Base-by-base conservation (phyloP, 192 early-diverging fungal species). In the Coemansia sp. region DNA sequence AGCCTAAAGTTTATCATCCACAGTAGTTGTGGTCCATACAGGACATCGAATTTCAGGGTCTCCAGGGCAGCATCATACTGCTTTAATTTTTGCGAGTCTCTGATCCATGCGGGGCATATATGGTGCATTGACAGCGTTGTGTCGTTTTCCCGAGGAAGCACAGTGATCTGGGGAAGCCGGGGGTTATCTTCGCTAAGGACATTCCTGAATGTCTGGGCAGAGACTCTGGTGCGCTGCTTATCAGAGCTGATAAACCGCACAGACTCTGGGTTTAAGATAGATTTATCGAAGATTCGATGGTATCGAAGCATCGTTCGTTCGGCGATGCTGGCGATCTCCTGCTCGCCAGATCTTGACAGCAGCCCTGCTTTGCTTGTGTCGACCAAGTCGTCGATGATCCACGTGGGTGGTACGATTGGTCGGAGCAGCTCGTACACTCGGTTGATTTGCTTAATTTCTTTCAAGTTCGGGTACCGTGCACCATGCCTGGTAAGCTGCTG, bases 401-500 rank as follows among this genome's bases (percentile, higher is more conserved):
- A 82, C 41, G 2, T 30, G 6, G 9, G 6, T 10, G 79, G 74
- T 5, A 82, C 64, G n/a, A 59, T 23, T 26, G 53, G 56, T 5
- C 56, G n/a, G 12, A 68, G 30, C n/a, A 62, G 24, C 3, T 44
- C 34, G 33, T 67, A 73, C 9, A 76, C 35, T 5, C 49, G 8
- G 6, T 36, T 65, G 1, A 82, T 67, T 5, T 41, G 10, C 15
- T 63, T 43, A 41, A 82, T 76, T 24, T 49, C 67, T 14, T 12
- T 11, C 7, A 20, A 23, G 4, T 63, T 64, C 9, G 71, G 69
- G 23, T 82, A 82, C 39, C 79, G 66, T 12, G 79, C 68, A 34
- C 79, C 79, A 39, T 82, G 79, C 6, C 79, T 62, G 11, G 62
- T 23, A 10, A 82, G 45, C 8, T 71, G 66, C 41, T 82, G 74